A percentile compares a stretch with the other conserved stretches of the same genome.
Evolutionary conservation across 805 yeast species (phyloP).

Genomic region (Spathaspora sp.): DNA sequence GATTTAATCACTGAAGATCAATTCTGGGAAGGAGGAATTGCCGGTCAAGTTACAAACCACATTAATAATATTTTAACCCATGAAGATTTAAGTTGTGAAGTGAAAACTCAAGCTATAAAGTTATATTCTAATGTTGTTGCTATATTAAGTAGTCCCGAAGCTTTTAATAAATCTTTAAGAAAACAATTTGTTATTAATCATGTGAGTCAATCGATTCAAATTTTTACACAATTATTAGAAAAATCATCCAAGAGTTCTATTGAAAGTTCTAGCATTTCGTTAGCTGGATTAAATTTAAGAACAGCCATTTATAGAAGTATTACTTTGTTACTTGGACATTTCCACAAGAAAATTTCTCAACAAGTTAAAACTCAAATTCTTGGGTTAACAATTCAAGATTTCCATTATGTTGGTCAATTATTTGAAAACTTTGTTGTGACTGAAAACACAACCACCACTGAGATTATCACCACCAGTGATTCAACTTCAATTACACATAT

Average conservation of each 20-base stretch:
- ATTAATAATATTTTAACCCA: slow-evolving; percentile 40
- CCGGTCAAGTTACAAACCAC: slow-evolving; percentile 49
- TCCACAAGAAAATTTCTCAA: slow-evolving; percentile 19
- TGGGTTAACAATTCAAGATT: slow-evolving; percentile 18
- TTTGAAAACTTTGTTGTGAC: slow-evolving; percentile 12
- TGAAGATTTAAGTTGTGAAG: slow-evolving; percentile 24
- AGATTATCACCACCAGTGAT: neutral
- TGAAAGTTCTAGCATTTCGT: slow-evolving; percentile 1
- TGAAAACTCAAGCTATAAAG: slow-evolving; percentile 38
- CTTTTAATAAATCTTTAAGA: slow-evolving; percentile 35
- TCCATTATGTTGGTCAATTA: slow-evolving; percentile 12
- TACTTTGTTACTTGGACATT: slow-evolving; percentile 21
- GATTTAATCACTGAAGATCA: slow-evolving; percentile 84
- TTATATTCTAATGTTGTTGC: slow-evolving; percentile 52
- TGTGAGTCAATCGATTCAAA: slow-evolving; percentile 12
- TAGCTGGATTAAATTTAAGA: slow-evolving; percentile 20
- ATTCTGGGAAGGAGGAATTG: slow-evolving; percentile 75
- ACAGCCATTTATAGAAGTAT: slow-evolving; percentile 25
- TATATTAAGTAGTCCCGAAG: slow-evolving; percentile 51
- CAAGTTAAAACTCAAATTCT: slow-evolving; percentile 14
- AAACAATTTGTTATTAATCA: slow-evolving; percentile 29
- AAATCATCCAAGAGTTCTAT: slow-evolving; percentile 9
- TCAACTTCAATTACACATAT: slow-evolving; percentile 5
- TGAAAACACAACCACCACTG: slow-evolving; percentile 3
- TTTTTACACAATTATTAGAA: slow-evolving; percentile 16